A percentile compares a stretch with the other conserved stretches of the same genome.
Conservation (phyloP, 139 green algal genomes). For the Trebouxia sp. region DNA sequence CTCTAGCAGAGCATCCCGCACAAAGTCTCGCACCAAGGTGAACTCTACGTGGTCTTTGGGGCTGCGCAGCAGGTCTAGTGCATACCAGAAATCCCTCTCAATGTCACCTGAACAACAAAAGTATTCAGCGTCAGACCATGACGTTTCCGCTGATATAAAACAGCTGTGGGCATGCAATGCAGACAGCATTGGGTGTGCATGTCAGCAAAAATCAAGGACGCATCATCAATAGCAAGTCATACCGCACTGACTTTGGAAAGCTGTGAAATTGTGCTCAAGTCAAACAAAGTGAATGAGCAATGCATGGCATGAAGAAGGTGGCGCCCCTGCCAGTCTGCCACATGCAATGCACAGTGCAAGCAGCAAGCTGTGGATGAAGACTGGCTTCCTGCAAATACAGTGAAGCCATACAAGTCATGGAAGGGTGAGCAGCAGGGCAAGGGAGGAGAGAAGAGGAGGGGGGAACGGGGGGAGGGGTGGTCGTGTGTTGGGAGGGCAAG, state of each 20-base stretch:
- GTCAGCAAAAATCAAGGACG: neutral
- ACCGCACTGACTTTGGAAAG: neutral
- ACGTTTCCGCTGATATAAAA: no score
- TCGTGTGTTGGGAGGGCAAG: neutral
- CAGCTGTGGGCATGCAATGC: no score
- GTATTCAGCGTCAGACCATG: no score
- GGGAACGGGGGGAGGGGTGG: no score
- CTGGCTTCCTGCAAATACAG: no score
- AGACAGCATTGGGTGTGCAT: no score
- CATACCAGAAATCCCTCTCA: conserved; percentile 86
- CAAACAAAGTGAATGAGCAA: no score
- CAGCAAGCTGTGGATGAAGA: no score
- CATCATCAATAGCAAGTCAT: neutral
- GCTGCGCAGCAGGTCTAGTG: conserved; percentile 80
- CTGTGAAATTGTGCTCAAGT: neutral
- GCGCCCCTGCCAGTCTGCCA: no score
- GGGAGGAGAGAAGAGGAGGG: neutral
- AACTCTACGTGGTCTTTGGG: conserved; percentile 97
- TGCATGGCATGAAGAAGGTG: no score
- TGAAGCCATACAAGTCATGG: neutral
- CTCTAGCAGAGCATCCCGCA: conserved; percentile 56
- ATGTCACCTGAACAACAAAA: conserved; percentile 56
- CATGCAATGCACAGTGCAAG: no score
- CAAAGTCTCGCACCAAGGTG: conserved; percentile 81
- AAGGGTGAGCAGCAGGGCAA: neutral